Conservation (phyloP, 1,284 basidiomycete species). For the Omphalotus olearius region DNA sequence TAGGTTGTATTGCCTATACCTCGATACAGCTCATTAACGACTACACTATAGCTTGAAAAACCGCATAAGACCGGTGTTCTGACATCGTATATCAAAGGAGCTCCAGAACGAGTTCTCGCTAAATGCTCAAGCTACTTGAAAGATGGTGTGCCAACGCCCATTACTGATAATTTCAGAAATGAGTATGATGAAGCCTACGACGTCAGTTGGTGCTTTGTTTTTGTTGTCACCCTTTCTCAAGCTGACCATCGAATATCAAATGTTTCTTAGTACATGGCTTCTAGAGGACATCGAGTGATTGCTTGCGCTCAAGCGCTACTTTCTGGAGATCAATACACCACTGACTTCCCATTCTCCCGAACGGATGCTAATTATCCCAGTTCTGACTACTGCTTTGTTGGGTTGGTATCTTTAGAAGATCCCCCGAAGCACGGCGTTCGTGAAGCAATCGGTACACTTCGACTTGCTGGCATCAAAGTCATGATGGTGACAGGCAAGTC, state of each 20-base stretch:
- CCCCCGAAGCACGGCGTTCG: conserved; percentile 69
- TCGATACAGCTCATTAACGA: not conserved
- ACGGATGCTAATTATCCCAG: conserved; percentile 51
- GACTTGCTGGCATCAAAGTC: conserved; percentile 66
- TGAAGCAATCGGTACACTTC: conserved; percentile 64
- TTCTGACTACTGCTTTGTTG: conserved; percentile 56
- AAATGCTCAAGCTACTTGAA: conserved; percentile 59
- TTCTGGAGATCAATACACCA: conserved; percentile 41
- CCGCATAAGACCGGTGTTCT: conserved; percentile 42
- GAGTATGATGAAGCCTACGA: conserved; percentile 59
- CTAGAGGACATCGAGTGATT: conserved; percentile 66
- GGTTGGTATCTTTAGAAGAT: conserved; percentile 63
- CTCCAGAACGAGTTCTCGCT: conserved; percentile 61
- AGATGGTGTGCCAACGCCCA: conserved; percentile 42
- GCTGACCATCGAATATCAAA: not conserved
- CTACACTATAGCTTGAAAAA: conserved; percentile 43
- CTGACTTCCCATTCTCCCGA: conserved; percentile 47
- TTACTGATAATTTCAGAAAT: conserved; percentile 51
- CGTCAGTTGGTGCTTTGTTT: conserved; percentile 27
- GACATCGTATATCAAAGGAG: conserved; percentile 60
- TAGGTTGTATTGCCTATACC: conserved; percentile 26
- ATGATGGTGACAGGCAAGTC: conserved; percentile 64
- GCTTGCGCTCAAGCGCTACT: conserved; percentile 61
- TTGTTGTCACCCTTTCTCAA: not conserved
- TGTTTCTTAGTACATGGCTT: conserved; percentile 59